Evolutionary conservation across 2,329 filamentous ascomycete species (phyloP).

Genomic region (Trichoderma pleuroti): DNA sequence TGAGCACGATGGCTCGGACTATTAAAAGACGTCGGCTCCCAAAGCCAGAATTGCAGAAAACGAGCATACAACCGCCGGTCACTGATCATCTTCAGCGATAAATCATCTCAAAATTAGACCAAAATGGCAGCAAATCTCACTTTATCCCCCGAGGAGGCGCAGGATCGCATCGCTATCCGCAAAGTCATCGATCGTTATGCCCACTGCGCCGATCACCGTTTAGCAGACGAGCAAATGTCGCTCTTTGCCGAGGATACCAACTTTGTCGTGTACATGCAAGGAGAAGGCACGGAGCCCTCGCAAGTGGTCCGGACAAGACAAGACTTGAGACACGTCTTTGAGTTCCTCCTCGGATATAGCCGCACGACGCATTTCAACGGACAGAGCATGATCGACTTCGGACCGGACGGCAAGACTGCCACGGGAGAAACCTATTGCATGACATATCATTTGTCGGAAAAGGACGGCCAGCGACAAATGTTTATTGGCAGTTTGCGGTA

Average conservation of each 20-base stretch:
- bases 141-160: not conserved
- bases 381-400: slow-evolving; percentile 11
- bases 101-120: not conserved
- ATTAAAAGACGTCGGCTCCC: not conserved
- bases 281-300: not conserved
- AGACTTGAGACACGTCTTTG: slow-evolving; percentile 4
- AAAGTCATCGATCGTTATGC: slow-evolving; percentile 11
- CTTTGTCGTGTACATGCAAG: slow-evolving; percentile 8
- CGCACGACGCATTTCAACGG: slow-evolving; percentile 13
- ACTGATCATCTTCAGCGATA: not conserved
- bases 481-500: slow-evolving; percentile 6
- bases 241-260: not conserved
- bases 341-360: not conserved
- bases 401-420: slow-evolving; percentile 1
- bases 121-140: not conserved
- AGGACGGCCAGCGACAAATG: slow-evolving; percentile 3
- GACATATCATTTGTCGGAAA: slow-evolving; percentile 1
- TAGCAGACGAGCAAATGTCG: slow-evolving; percentile 13
- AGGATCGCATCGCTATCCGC: slow-evolving; percentile 8
- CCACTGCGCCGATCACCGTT: slow-evolving; percentile 10
- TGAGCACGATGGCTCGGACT: not conserved
- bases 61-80: not conserved
- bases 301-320: not conserved
- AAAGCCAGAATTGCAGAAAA: no score
- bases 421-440: slow-evolving; percentile 11